Evolutionary conservation across 1,139 yeast species (phyloP).

Genomic region (Kurtzmaniella quercitrusa): DNA sequence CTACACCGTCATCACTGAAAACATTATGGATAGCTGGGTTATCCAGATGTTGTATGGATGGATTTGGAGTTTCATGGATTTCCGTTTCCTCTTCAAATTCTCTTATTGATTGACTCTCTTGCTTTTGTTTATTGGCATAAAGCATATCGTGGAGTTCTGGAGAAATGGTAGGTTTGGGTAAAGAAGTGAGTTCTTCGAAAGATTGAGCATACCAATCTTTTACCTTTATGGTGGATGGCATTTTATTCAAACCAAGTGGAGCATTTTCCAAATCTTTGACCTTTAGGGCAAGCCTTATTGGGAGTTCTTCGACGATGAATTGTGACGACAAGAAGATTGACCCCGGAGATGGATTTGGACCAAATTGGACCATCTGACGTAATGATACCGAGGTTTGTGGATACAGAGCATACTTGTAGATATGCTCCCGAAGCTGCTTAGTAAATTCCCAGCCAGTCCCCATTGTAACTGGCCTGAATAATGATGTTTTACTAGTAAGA

Average conservation of each 20-base stretch:
- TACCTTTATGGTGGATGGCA: conserved; percentile 74
- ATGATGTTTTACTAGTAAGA: background rate
- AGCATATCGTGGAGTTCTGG: conserved; percentile 36
- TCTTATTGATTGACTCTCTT: conserved; percentile 5
- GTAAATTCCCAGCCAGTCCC: conserved; percentile 47
- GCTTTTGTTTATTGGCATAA: conserved; percentile 15
- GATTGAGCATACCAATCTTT: conserved; percentile 91
- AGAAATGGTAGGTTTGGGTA: conserved; percentile 47
- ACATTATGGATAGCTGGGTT: conserved; percentile 42
- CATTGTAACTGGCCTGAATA: conserved; percentile 16
- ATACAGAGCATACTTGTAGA: conserved; percentile 58
- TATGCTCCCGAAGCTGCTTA: conserved; percentile 33
- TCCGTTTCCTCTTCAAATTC: conserved; percentile 5
- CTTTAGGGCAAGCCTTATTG: conserved; percentile 80
- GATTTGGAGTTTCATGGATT: conserved; percentile 21
- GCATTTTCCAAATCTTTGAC: conserved; percentile 80
- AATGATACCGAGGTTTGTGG: conserved; percentile 84
- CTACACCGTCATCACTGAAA: conserved; percentile 53
- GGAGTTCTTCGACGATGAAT: conserved; percentile 82
- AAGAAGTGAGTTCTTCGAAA: conserved; percentile 70
- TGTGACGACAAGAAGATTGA: conserved; percentile 79
- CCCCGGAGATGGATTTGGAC: conserved; percentile 73
- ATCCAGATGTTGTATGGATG: conserved; percentile 26
- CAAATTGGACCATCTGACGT: conserved; percentile 92
- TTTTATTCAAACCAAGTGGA: conserved; percentile 68